Conservation (phyloP, 257 asterid species). For the Nicotiana obtusifolia region DNA sequence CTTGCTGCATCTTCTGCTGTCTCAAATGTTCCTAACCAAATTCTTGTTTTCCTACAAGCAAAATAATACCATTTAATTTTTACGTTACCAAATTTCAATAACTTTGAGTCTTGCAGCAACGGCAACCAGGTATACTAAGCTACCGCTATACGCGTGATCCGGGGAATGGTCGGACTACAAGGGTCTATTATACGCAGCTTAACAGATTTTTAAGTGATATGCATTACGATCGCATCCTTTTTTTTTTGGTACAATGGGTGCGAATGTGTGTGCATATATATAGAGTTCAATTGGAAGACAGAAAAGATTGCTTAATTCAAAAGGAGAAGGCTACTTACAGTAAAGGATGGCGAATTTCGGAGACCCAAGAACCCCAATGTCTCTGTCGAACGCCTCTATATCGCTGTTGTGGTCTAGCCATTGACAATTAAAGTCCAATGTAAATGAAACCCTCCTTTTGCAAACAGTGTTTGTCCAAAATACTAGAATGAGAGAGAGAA, state of each 20-base stretch:
- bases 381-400: slow-evolving; percentile 90
- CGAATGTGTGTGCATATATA: neutral
- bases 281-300: neutral
- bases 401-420: slow-evolving; percentile 72
- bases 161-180: too few species aligned
- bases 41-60: slow-evolving; percentile 65
- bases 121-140: too few species aligned
- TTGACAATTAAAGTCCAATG: neutral
- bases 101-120: neutral
- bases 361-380: slow-evolving; percentile 99
- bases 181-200: too few species aligned
- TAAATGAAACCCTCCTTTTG: neutral
- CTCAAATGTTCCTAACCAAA: slow-evolving; percentile 94
- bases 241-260: too few species aligned
- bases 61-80: neutral
- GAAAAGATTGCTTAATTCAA: neutral
- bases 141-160: too few species aligned
- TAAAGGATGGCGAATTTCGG: slow-evolving; percentile 93
- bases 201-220: too few species aligned
- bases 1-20: slow-evolving; percentile 90
- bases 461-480: neutral
- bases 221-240: too few species aligned
- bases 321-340: slow-evolving; percentile 31
- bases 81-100: neutral
- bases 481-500: neutral